Evolutionary conservation across 2,329 filamentous ascomycete species (phyloP).

Genomic region (Pestalotiopsis sp.): DNA sequence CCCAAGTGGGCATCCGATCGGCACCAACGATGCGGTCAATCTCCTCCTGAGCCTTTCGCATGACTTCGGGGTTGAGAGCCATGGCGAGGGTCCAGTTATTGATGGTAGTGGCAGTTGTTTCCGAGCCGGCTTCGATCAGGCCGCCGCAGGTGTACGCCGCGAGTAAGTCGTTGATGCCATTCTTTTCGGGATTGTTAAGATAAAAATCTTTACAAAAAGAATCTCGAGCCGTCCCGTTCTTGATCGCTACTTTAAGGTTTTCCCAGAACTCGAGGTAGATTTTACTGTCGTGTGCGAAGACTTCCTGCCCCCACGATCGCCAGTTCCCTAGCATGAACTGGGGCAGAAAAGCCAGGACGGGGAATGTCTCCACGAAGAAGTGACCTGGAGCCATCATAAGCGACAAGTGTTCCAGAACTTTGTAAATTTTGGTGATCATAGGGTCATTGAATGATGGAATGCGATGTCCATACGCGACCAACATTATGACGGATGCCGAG

Average conservation of each 20-base stretch:
- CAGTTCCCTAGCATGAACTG: slow-evolving; percentile 1
- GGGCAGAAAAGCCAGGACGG: neutral
- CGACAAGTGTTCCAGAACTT: neutral
- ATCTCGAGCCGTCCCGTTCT: neutral
- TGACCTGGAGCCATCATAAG: neutral
- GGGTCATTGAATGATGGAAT: slow-evolving; percentile 21
- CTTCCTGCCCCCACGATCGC: neutral
- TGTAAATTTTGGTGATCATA: slow-evolving; percentile 4
- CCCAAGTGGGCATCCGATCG: neutral
- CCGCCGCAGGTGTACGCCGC: slow-evolving; percentile 3
- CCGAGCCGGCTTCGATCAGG: slow-evolving; percentile 2
- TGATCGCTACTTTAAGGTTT: neutral
- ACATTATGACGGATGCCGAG: slow-evolving; percentile 7
- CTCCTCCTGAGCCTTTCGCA: neutral
- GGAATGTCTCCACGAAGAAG: neutral
- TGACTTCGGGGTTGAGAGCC: neutral
- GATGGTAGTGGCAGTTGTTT: slow-evolving; percentile 2
- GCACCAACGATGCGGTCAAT: neutral
- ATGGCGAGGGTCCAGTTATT: slow-evolving; percentile 9
- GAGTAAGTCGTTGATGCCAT: slow-evolving; percentile 6
- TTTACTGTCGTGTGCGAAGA: neutral
- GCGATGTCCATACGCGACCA: neutral
- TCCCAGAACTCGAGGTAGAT: slow-evolving; percentile 4
- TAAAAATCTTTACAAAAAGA: slow-evolving; percentile 6
- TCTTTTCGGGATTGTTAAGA: neutral